phyloP scores from a whole-genome alignment of 257 asterid species.

The Nicotiana benthamiana region DNA sequence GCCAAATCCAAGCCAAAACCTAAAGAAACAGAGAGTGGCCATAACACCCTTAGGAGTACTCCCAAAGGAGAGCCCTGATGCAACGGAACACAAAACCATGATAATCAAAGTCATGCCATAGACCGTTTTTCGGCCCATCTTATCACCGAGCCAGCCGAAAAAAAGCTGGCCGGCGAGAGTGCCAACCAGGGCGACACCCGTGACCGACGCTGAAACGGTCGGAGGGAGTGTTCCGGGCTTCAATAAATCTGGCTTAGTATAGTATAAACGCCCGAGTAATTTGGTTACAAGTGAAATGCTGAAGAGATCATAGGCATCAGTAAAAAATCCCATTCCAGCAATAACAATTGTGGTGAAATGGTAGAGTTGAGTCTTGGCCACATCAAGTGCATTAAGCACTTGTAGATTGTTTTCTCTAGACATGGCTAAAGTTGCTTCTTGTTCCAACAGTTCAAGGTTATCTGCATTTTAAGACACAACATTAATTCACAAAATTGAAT shows the following conservation, averaged over 20 bases:
- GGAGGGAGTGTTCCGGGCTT: constrained; percentile 27
- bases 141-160: no score
- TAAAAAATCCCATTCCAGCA: constrained; percentile 26
- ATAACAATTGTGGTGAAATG: constrained; percentile 15
- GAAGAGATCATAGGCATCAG: constrained; percentile 22
- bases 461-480: no score
- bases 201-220: no score
- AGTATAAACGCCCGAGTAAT: constrained; percentile 20
- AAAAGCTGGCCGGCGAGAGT: no score
- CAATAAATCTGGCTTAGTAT: constrained; percentile 3
- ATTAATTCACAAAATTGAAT: no score
- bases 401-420: background rate
- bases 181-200: no score
- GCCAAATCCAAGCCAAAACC: constrained; percentile 24
- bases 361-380: constrained; percentile 18
- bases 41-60: constrained; percentile 16
- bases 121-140: constrained; percentile 21
- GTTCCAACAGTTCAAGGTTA: no score
- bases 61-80: constrained; percentile 22
- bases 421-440: background rate
- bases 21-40: constrained; percentile 19
- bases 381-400: constrained; percentile 2
- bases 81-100: constrained; percentile 17
- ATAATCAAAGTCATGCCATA: constrained; percentile 17
- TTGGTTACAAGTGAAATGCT: constrained; percentile 17